Evolutionary conservation across 495 filamentous ascomycete species (phyloP).

Genomic region (Pyrenula massariospora): DNA sequence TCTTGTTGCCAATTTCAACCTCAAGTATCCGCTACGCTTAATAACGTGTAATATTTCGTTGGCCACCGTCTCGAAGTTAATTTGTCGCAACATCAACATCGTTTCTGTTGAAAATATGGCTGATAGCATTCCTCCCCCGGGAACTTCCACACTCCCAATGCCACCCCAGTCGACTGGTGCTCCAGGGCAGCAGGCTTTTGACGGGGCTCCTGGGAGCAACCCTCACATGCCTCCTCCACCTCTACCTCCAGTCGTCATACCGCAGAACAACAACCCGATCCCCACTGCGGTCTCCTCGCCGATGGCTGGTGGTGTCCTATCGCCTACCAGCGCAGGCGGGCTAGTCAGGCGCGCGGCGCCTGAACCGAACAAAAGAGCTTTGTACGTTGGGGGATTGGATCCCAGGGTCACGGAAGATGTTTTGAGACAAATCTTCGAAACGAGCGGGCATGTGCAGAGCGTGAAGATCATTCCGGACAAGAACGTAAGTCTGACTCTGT

Average conservation of each 20-base stretch:
- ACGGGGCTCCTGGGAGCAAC: constrained; percentile 44
- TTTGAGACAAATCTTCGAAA: constrained; percentile 96
- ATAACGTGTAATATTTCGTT: neutral
- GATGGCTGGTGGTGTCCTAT: constrained; percentile 69
- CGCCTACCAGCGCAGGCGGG: constrained; percentile 65
- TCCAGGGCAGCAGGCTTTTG: constrained; percentile 58
- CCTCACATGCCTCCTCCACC: constrained; percentile 89
- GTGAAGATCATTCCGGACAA: constrained; percentile 99
- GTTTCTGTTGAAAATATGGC: constrained; percentile 40
- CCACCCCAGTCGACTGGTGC: constrained; percentile 57
- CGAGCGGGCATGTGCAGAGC: constrained; percentile 92
- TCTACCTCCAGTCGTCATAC: constrained; percentile 78
- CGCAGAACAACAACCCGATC: constrained; percentile 93
- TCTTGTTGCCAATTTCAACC: neutral
- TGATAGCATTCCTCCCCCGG: constrained; percentile 46
- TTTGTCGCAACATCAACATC: neutral
- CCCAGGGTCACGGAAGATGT: constrained; percentile 94
- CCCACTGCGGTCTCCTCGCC: constrained; percentile 86
- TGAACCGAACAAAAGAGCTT: constrained; percentile 94
- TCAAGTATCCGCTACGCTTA: neutral
- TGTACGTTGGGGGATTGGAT: constrained; percentile 94
- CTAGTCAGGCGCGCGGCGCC: constrained; percentile 87
- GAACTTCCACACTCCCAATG: constrained; percentile 45
- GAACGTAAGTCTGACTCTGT: constrained; percentile 53
- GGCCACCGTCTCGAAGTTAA: neutral